phyloP scores from a whole-genome alignment of 495 filamentous ascomycete genomes.

The Astrothelium subdiscretum region DNA sequence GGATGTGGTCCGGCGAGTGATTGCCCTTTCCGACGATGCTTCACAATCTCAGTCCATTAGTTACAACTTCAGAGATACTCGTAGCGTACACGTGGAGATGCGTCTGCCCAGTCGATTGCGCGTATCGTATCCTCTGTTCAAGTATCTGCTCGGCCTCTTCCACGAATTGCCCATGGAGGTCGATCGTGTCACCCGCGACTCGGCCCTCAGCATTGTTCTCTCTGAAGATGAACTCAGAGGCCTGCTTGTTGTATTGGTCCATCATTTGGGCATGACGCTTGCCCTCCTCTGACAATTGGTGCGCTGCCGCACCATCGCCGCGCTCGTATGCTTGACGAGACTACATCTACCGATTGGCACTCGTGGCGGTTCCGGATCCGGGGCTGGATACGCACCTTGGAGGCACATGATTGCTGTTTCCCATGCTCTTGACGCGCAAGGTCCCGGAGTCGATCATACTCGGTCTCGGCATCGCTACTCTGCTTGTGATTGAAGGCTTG shows the following conservation, averaged over 20 bases:
- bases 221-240: slow-evolving; percentile 86
- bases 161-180: slow-evolving; percentile 87
- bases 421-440: slow-evolving; percentile 67
- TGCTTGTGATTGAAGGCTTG: slow-evolving; percentile 73
- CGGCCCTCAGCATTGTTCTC: slow-evolving; percentile 72
- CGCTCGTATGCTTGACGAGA: slow-evolving; percentile 61
- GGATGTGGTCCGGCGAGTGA: slow-evolving; percentile 64
- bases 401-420: slow-evolving; percentile 65
- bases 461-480: slow-evolving; percentile 56
- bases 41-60: neutral
- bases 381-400: neutral
- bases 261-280: slow-evolving; percentile 69
- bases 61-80: neutral
- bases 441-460: slow-evolving; percentile 84
- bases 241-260: slow-evolving; percentile 76
- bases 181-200: slow-evolving; percentile 70
- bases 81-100: slow-evolving; percentile 58
- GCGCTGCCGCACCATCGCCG: slow-evolving; percentile 69
- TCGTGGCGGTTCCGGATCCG: slow-evolving; percentile 16
- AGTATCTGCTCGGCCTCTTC: slow-evolving; percentile 88
- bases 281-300: slow-evolving; percentile 69
- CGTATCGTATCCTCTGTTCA: slow-evolving; percentile 67
- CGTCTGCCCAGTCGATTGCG: slow-evolving; percentile 54
- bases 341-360: neutral
- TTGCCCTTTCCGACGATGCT: slow-evolving; percentile 91